Conservation (phyloP, 2,329 filamentous ascomycete species). For the Helotiales sp. region DNA sequence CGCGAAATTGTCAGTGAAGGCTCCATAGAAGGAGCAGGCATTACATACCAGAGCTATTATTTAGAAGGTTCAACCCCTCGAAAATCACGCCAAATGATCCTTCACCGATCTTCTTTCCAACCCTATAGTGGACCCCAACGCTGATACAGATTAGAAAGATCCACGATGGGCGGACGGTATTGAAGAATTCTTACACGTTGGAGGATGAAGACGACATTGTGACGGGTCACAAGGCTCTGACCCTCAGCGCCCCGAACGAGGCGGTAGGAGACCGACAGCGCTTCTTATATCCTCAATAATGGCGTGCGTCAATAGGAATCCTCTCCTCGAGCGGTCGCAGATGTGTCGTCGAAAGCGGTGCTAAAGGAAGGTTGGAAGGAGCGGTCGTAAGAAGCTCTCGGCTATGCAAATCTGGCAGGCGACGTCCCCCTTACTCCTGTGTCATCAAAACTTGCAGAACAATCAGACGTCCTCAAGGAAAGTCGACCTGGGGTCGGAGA, state of each 20-base stretch:
- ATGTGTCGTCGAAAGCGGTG: background rate
- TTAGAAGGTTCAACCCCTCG: slow-evolving; percentile 96
- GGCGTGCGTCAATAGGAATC: background rate
- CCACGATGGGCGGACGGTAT: background rate
- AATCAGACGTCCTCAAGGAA: background rate
- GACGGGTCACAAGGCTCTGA: background rate
- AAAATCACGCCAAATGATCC: slow-evolving; percentile 97
- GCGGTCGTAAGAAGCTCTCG: background rate
- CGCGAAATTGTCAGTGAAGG: too few species aligned
- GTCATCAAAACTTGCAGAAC: background rate
- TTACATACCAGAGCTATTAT: slow-evolving; percentile 99
- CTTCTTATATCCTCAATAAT: background rate
- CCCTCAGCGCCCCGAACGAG: background rate
- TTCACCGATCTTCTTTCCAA: slow-evolving; percentile 97
- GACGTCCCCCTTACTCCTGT: background rate
- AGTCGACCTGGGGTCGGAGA: background rate
- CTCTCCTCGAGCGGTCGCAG: background rate
- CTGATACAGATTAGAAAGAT: background rate
- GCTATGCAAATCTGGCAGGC: background rate
- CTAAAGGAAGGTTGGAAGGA: background rate
- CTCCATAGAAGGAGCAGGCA: too few species aligned
- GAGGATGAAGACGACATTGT: slow-evolving; percentile 49
- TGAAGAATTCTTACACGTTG: slow-evolving; percentile 65
- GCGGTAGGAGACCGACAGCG: background rate
- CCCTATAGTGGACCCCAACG: slow-evolving; percentile 96